Evolutionary conservation across 768 basidiomycete species (phyloP), one percentile per base, ranked within the genome.

Genomic region (Collybiopsis confluens): DNA sequence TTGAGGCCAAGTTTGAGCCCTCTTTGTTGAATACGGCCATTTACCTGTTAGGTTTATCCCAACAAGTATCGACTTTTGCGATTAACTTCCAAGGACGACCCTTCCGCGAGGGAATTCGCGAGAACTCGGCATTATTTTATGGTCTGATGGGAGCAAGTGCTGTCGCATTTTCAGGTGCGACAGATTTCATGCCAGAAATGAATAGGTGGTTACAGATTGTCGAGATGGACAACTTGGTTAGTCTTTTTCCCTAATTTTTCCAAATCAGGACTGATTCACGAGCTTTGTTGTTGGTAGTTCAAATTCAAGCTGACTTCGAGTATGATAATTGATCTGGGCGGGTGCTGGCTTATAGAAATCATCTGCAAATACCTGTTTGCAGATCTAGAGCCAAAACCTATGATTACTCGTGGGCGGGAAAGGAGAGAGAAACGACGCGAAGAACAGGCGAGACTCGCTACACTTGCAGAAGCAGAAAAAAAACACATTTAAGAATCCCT

Each of bases 1-100:
- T 99, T 35, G 96, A 98, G 50, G 96, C 95, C 51, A 95, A 97
- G 66, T 99, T 97, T 62, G 92, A 93, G 65, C 96, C 97, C 0
- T 91, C 85, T 59, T 73, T 99, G 45, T 76, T 99, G 55, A 99
- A 98, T 75, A 96, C 95, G 2, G 92, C 94, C 38, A 96, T 99
- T 63, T 99, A 95, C 72, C 83, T 98, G 26, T 78, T 99, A 48
- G 89, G 95, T 50, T 79, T 98, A 35, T 95, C 92, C 2, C 96
- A 99, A 67, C 97, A 99, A 68, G 96, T 99, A 1, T 98, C 96
- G 6, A 98, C 97, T 0, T 98, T 99, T 64, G 87, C 94, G 3
- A 93, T 98, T 73, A 99, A 99, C 74, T 99, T 95, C 81, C 92
- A 94, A 75, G 97, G 97, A 8, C 88, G 97, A 33, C 97, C 97